Conservation (phyloP, 2,329 filamentous ascomycete species). For the Davidsoniella virescens region DNA sequence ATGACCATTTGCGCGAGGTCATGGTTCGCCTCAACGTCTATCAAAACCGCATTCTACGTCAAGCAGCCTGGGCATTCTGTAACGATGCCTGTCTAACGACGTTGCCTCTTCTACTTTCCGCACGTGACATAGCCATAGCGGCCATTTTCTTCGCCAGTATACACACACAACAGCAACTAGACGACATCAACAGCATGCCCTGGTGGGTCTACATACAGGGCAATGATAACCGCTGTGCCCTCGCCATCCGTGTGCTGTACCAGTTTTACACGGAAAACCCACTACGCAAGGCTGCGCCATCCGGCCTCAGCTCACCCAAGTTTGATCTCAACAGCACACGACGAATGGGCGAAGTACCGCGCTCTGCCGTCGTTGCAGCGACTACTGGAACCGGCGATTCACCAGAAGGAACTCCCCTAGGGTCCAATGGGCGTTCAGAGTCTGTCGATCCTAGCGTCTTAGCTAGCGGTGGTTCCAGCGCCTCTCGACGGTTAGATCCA, state of each 20-base stretch:
- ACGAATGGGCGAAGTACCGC: constrained; percentile 17
- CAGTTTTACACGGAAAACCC: constrained; percentile 52
- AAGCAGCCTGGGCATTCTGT: constrained; percentile 83
- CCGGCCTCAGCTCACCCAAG: constrained; percentile 32
- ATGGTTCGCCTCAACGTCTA: constrained; percentile 57
- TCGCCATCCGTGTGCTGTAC: constrained; percentile 61
- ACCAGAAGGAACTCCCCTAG: constrained; percentile 20
- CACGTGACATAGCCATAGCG: constrained; percentile 67
- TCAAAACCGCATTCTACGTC: constrained; percentile 66
- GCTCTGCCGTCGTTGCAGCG: constrained; percentile 16
- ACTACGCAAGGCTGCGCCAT: constrained; percentile 38
- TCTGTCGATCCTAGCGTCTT: neutral
- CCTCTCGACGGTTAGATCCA: neutral
- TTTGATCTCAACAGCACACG: constrained; percentile 41
- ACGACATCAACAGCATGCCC: constrained; percentile 56
- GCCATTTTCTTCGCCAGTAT: constrained; percentile 76
- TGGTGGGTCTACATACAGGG: constrained; percentile 80
- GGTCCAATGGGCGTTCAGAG: neutral
- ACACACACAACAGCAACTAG: constrained; percentile 57
- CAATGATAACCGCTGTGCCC: constrained; percentile 50
- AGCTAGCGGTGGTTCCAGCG: neutral
- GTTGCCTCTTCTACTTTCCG: constrained; percentile 64
- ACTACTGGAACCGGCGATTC: no score
- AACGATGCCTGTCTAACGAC: constrained; percentile 79
- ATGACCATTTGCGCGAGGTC: constrained; percentile 68